Conservation (phyloP, 2,329 filamentous ascomycete genomes). For the Colletotrichum sublineola region DNA sequence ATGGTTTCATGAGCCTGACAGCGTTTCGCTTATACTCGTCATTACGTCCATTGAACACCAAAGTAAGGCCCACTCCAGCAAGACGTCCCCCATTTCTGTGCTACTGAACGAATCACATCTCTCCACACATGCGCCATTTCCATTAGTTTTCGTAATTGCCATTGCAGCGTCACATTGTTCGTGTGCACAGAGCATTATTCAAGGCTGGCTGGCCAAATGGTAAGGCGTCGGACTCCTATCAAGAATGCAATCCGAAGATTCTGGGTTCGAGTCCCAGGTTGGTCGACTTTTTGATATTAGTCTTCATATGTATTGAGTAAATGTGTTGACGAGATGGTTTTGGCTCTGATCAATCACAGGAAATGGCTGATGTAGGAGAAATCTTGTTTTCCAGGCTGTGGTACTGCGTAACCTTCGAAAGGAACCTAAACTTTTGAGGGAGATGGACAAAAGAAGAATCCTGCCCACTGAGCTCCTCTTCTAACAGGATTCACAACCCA, state of each 20-base stretch:
- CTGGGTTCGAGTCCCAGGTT: slow-evolving; percentile 42
- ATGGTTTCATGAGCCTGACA: background rate
- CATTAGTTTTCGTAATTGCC: background rate
- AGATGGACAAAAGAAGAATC: no score
- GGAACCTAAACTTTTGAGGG: no score
- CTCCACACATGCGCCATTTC: background rate
- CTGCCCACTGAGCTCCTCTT: no score
- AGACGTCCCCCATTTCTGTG: background rate
- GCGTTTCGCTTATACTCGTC: background rate
- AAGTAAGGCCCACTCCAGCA: background rate
- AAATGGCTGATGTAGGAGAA: no score
- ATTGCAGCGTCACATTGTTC: background rate
- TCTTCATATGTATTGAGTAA: no score
- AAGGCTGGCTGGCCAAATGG: slow-evolving; percentile 40
- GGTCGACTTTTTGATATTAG: slow-evolving; percentile 19
- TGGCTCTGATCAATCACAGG: background rate
- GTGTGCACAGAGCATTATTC: fast-evolving
- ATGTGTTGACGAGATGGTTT: no score
- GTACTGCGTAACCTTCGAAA: no score
- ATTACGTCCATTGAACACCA: background rate
- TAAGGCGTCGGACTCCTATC: slow-evolving; percentile 41
- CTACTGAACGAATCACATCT: background rate
- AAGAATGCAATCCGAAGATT: slow-evolving; percentile 32
- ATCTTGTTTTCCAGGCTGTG: no score
- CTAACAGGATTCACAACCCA: no score